Conservation (phyloP, 2,329 filamentous ascomycete genomes). For the Scleromitrula shiraiana region DNA sequence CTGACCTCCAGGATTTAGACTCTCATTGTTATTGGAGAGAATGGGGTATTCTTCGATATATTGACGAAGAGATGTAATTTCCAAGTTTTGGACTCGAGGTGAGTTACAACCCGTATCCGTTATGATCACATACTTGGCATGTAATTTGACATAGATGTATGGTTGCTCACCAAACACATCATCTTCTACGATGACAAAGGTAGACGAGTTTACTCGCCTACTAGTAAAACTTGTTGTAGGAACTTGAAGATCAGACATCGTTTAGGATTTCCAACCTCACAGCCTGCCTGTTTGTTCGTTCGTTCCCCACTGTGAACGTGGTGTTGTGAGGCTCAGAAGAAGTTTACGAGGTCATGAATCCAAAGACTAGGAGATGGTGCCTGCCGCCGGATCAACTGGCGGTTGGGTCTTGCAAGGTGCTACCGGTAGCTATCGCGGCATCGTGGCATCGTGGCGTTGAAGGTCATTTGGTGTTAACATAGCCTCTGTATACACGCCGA, state of each 20-base stretch:
- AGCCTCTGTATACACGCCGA: too few species aligned
- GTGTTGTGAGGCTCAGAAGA: too few species aligned
- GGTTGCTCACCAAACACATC: constrained; percentile 37
- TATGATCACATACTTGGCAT: constrained; percentile 32
- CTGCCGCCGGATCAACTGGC: too few species aligned
- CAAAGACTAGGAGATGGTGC: too few species aligned
- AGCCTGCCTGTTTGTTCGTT: too few species aligned
- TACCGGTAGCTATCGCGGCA: too few species aligned
- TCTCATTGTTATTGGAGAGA: constrained; percentile 27
- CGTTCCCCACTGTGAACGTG: too few species aligned
- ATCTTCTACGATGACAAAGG: constrained; percentile 37
- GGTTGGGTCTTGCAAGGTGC: too few species aligned
- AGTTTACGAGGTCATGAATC: too few species aligned
- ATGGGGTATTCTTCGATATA: constrained; percentile 37
- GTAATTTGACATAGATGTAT: constrained; percentile 39
- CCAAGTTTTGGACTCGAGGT: constrained; percentile 24
- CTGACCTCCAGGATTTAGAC: constrained; percentile 31
- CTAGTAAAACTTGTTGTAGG: constrained; percentile 29
- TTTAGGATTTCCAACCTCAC: too few species aligned
- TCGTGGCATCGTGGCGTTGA: too few species aligned
- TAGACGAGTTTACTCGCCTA: constrained; percentile 33
- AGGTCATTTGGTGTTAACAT: too few species aligned
- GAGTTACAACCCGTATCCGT: constrained; percentile 40
- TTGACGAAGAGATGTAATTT: constrained; percentile 30
- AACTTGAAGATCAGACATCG: not conserved